Evolutionary conservation across 768 basidiomycete species (phyloP), one percentile per base, ranked within the genome.

Genomic region (Phlegmacium glaucopus): DNA sequence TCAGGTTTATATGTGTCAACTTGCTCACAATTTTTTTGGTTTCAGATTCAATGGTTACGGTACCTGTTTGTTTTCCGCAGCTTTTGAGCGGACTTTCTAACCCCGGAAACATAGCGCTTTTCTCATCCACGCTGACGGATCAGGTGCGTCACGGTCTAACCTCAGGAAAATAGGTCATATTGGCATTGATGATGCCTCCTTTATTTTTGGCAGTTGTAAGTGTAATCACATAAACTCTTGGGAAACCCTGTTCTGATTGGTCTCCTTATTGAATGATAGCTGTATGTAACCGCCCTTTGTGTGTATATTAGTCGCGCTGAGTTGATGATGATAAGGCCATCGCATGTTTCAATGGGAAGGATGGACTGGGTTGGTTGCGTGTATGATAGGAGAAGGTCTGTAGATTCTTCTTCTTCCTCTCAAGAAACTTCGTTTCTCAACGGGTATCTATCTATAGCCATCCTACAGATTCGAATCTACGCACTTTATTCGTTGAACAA

Each of bases 381-480:
- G 73, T 59, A 70, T 80, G 59, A 65, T 81, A 32, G 76, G 79
- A 17, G 77, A 83, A 71, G 62, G 81, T 82, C 38, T 25, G 72
- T 55, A 6, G 6, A 34, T 3, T 3, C 15, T 28, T 10, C 17
- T 17, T 35, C n/a, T n/a, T 35, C 34, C 18, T 3, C 25, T 9
- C 10, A 12, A n/a, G 26, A 30, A 18, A 40, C 39, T 34, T 18
- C 25, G 49, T 13, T 25, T 11, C 42, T 29, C 36, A 39, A 12
- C 40, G 43, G 44, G 11, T 39, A 46, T 29, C 1, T 34, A 25
- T 18, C 22, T 9, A n/a, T 36, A 82, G 80, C 76, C 34, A 80
- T 82, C 50, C 68, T 83, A 12, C 80, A 81, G 63, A 75, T 80
- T 63, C 77, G 82, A 25, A 59, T 84, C n/a, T 82, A 80, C 60